These are phyloP conservation scores for Suillus americanus DNA, from an alignment of 768 basidiomycete genomes.

Conservation along the genomic window DNA sequence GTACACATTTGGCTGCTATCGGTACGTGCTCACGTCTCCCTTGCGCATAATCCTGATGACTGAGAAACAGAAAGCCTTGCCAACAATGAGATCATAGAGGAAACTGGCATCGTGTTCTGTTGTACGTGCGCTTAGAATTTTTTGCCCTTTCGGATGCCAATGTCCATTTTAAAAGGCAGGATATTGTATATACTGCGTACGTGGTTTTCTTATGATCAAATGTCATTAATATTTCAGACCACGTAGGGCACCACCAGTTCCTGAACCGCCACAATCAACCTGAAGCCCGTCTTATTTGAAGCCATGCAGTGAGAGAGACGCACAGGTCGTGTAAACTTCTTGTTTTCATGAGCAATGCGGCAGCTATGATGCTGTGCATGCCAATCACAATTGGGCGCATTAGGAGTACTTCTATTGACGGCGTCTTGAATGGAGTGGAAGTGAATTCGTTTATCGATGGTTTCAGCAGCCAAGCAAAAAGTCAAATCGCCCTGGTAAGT, in stretches of 20 bases:
- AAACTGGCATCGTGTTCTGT: neutral
- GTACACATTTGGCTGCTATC: neutral
- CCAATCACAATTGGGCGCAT: neutral
- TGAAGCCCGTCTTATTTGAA: neutral
- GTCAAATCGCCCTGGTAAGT: constrained; percentile 1
- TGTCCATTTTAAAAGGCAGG: neutral
- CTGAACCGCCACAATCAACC: neutral
- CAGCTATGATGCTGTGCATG: neutral
- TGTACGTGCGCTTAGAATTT: neutral
- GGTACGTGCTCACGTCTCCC: neutral
- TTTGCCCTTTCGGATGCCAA: neutral
- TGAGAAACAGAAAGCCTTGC: neutral
- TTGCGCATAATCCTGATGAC: neutral
- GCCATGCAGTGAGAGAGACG: neutral
- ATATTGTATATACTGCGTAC: neutral
- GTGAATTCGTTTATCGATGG: neutral
- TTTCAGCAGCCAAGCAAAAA: neutral
- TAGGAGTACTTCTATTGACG: neutral
- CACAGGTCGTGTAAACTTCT: neutral
- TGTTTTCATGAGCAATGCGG: neutral
- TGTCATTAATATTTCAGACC: neutral
- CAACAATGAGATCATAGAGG: neutral
- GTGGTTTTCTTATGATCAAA: neutral
- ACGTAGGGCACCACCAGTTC: constrained; percentile 1
- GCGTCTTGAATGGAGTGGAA: neutral